phyloP scores from a whole-genome alignment of 768 basidiomycete species.

The Boletus subparvulus region DNA sequence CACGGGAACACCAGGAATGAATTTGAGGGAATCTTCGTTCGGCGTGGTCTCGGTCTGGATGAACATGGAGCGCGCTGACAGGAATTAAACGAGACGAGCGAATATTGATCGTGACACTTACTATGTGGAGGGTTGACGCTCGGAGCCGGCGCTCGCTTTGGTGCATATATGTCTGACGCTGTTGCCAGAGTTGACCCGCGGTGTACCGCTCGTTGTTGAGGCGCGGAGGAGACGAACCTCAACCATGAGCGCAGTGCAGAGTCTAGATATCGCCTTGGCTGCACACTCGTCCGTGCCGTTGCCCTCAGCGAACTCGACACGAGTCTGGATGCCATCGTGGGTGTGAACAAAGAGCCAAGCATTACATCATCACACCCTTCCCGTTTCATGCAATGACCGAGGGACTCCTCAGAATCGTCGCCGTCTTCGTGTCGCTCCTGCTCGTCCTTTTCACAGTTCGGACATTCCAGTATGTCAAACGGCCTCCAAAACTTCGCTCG shows the following conservation, averaged over 20 bases:
- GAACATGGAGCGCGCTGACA: conserved; percentile 85
- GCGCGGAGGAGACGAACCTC: conserved; percentile 26
- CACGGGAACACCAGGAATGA: conserved; percentile 89
- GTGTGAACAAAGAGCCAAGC: neutral
- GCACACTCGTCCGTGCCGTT: neutral
- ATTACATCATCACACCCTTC: conserved; percentile 22
- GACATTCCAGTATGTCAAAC: conserved; percentile 17
- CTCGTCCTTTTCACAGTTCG: conserved; percentile 15
- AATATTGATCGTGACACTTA: conserved; percentile 21
- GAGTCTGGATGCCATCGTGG: conserved; percentile 21
- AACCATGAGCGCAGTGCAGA: conserved; percentile 19
- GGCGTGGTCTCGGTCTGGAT: conserved; percentile 98
- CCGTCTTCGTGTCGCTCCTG: conserved; percentile 9
- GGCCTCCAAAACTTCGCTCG: conserved; percentile 48
- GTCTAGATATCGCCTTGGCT: conserved; percentile 6
- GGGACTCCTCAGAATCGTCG: conserved; percentile 2
- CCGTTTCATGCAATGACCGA: conserved; percentile 2
- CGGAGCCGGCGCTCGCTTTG: neutral
- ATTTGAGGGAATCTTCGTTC: conserved; percentile 96
- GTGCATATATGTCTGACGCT: conserved; percentile 27
- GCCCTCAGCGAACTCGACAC: conserved; percentile 18
- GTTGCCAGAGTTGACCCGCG: conserved; percentile 37
- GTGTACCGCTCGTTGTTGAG: conserved; percentile 22
- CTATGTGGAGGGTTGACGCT: conserved; percentile 31
- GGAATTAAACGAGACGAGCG: neutral